These are phyloP conservation scores for Penicillium digitatum DNA, from an alignment of 2,329 filamentous ascomycete species.

Conservation along the genomic window DNA sequence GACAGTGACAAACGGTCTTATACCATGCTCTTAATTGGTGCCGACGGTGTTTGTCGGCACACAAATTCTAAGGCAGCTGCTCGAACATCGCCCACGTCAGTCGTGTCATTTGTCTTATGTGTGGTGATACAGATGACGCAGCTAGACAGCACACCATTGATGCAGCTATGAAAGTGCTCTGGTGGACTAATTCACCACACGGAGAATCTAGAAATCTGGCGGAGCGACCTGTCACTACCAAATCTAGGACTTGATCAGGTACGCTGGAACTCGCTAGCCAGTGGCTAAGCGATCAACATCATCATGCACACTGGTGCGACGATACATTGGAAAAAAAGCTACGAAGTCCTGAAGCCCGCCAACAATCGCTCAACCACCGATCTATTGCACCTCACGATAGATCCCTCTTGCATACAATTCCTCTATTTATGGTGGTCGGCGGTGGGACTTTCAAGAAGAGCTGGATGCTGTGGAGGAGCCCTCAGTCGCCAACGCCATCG, in stretches of 20 bases:
- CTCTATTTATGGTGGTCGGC: background rate
- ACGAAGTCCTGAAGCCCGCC: background rate
- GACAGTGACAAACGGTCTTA: too few relatives aligned
- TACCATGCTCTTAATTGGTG: conserved; percentile 22
- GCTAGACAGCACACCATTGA: background rate
- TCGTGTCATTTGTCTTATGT: conserved; percentile 17
- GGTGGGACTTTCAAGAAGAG: background rate
- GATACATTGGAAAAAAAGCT: background rate
- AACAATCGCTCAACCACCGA: background rate
- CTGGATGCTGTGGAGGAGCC: background rate
- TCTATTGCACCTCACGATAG: background rate
- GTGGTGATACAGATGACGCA: background rate
- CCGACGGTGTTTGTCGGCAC: conserved; percentile 23
- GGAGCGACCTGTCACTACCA: conserved; percentile 16
- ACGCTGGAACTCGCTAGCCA: background rate
- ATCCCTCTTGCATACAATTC: background rate
- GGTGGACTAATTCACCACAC: conserved; percentile 16
- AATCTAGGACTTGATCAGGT: background rate
- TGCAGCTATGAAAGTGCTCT: conserved; percentile 13
- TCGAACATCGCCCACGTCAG: conserved; percentile 5
- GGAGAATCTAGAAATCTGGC: conserved; percentile 20
- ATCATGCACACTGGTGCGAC: background rate
- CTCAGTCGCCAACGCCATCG: background rate
- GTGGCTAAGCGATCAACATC: background rate
- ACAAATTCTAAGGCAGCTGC: conserved; percentile 20